Base-by-base conservation (phyloP, 2,329 filamentous ascomycete species). In the Cyanodermella asteris region DNA sequence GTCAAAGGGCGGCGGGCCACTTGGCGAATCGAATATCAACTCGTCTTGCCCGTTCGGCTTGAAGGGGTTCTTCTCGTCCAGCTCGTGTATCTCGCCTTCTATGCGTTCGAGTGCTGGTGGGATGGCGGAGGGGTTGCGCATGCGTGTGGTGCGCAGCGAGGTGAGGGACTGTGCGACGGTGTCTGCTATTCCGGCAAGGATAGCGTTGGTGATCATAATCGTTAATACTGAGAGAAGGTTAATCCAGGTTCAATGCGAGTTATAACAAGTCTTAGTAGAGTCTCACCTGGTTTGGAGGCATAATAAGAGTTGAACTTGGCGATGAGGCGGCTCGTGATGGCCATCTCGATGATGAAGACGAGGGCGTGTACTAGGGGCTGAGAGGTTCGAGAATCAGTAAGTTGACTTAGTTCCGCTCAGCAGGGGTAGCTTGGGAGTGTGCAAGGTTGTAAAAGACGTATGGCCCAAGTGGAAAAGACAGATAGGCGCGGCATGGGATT, bases 181-280 rank as follows among this genome's bases (percentile, higher is more conserved):
- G 50, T 97, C 87, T 49, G 87, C 87, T 38, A 97, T 73, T 39
- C 87, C 87, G 53, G 80, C 81, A 30, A 97, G 69, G 28, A 94
- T 73, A 37, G 87, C 77, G 55, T 97, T 97, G 47, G 84, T 91
- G 44, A 93, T 78, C 84, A 97, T 97, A 51, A 91, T 97, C 33
- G 87, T 97, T 41, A 97, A 66, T 20, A 97, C 77, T 76, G 44
- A 30, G 15, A 11, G 5, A n/a, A 13, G 7, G 7, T 7, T 13
- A 9, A 20, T 23, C 17, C 18, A n/a, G 23, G 11, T 10, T 6
- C n/a, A 20, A 10, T 23, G 21, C 13, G 10, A 12, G 15, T 18
- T 18, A 20, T 21, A 22, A 25, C 22, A 7, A 16, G 24, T 23
- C 13, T 24, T 24, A 18, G 18, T 22, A 27, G 19, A 26, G 45